Percentiles rank a stretch among this genome's conserved stretches.
Conservation (phyloP, 2,329 filamentous ascomycete genomes). For the Trichoderma sp. region DNA sequence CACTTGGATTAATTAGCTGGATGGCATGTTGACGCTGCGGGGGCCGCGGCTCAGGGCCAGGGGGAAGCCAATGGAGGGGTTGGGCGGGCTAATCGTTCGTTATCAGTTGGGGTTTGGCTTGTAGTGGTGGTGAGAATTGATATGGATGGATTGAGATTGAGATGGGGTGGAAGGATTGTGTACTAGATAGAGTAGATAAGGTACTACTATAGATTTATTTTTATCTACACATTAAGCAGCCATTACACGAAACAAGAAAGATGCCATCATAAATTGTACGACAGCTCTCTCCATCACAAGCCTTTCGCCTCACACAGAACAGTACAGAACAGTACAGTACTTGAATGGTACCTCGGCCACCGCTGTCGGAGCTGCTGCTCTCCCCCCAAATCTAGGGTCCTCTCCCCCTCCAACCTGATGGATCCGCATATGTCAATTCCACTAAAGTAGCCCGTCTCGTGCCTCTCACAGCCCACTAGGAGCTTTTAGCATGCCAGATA, state of each 20-base stretch:
- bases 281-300: neutral
- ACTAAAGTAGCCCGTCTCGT: neutral
- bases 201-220: neutral
- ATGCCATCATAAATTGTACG: neutral
- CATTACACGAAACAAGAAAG: neutral
- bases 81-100: neutral
- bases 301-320: neutral
- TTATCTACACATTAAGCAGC: neutral
- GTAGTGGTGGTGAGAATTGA: neutral
- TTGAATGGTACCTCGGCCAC: neutral
- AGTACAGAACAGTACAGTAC: neutral
- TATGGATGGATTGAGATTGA: neutral
- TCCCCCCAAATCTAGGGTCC: neutral
- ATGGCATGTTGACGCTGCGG: neutral
- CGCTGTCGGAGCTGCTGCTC: neutral
- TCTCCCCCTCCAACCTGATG: neutral
- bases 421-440: conserved; percentile 1
- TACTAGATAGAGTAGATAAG: neutral
- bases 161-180: neutral
- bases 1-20: neutral
- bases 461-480: neutral
- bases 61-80: neutral
- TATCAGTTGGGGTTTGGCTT: neutral
- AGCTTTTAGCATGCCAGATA: neutral
- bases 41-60: neutral